Evolutionary conservation across 2,329 filamentous ascomycete genomes (phyloP).

Genomic region (Aureobasidium sp.): DNA sequence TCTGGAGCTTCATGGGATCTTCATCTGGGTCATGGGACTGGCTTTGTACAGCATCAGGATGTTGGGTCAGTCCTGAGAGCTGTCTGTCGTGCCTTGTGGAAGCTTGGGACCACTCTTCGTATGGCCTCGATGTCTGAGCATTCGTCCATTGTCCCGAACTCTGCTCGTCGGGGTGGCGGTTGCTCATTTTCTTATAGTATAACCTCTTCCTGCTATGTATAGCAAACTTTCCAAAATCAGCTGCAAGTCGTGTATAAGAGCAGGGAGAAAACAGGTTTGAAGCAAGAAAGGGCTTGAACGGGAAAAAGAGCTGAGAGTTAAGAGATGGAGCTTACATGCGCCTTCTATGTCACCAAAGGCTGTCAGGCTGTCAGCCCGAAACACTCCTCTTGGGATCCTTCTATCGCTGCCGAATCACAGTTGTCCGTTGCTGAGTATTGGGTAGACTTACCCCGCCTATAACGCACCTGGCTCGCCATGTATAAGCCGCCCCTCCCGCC

Average conservation of each 20-base stretch:
- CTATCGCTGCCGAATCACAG: not conserved
- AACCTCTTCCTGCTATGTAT: not conserved
- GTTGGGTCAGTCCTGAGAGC: not conserved
- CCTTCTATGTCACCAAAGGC: conserved; percentile 10
- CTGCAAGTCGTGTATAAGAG: not conserved
- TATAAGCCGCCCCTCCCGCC: conserved; percentile 1
- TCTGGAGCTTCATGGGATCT: not conserved
- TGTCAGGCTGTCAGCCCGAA: not conserved
- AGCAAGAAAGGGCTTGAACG: not conserved
- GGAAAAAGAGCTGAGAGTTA: not conserved
- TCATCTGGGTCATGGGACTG: not conserved
- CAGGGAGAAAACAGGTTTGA: not conserved
- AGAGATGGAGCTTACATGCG: conserved; percentile 4
- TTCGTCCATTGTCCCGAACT: conserved; percentile 1
- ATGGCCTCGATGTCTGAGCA: not conserved
- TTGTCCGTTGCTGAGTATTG: not conserved
- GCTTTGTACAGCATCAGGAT: not conserved
- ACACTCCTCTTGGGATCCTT: not conserved
- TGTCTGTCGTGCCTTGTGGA: not conserved
- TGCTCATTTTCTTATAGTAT: not conserved
- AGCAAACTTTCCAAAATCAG: not conserved
- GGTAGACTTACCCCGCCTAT: not conserved
- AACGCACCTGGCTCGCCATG: not conserved
- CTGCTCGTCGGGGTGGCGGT: conserved; percentile 3
- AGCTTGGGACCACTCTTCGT: conserved; percentile 4